phyloP scores from a whole-genome alignment of 78 protist genomes.

The Protostelium mycophagum region DNA sequence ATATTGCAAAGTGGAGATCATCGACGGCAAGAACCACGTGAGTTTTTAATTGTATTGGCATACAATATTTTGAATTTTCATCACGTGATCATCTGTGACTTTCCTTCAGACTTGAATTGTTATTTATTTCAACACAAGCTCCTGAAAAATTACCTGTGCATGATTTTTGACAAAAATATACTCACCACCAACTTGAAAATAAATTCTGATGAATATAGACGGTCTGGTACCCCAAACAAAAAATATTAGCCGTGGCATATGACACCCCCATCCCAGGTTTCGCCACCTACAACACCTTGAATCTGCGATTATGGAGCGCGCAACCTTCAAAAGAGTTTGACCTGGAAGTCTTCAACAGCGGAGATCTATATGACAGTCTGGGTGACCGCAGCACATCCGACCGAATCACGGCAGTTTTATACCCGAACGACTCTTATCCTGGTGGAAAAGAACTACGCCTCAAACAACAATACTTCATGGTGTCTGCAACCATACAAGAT shows the following conservation, averaged over 20 bases:
- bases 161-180: too few species aligned
- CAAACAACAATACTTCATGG: slow-evolving; percentile 93
- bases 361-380: slow-evolving; percentile 85
- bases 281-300: slow-evolving; percentile 68
- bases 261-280: slow-evolving; percentile 91
- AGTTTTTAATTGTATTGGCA: not conserved
- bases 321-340: slow-evolving; percentile 82
- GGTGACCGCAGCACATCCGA: slow-evolving; percentile 66
- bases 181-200: not conserved
- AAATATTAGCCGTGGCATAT: slow-evolving; percentile 75
- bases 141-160: too few species aligned
- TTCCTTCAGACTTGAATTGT: too few species aligned
- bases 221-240: slow-evolving; percentile 72
- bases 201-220: not conserved
- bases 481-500: slow-evolving; percentile 89
- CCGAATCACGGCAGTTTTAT: slow-evolving; percentile 87
- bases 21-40: not conserved
- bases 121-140: too few species aligned
- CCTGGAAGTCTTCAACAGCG: slow-evolving; percentile 73
- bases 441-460: slow-evolving; percentile 91
- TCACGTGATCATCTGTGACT: too few species aligned
- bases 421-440: slow-evolving; percentile 92
- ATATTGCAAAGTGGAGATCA: not conserved
- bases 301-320: slow-evolving; percentile 87
- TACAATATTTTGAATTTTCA: not conserved